Percentiles rank a stretch among this genome's conserved stretches.
These are phyloP conservation scores for Claviceps sp. DNA, from an alignment of 2,329 filamentous ascomycete species.

Conservation along the genomic window DNA sequence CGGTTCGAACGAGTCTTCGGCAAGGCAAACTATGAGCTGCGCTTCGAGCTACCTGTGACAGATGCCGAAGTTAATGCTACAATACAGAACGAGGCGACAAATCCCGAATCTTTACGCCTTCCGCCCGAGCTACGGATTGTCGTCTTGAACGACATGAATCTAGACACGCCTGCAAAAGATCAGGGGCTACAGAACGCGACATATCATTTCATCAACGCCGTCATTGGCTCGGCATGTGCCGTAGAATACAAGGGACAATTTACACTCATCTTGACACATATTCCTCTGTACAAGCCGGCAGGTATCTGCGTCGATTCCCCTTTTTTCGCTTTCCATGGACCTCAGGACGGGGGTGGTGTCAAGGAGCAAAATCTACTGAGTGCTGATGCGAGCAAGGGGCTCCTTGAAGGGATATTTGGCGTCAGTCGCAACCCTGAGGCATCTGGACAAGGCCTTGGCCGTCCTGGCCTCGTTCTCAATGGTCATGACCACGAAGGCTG, in stretches of 20 bases:
- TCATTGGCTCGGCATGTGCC: slow-evolving; percentile 48
- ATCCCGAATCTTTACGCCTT: slow-evolving; percentile 33
- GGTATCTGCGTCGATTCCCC: slow-evolving; percentile 78
- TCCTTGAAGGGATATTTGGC: slow-evolving; percentile 77
- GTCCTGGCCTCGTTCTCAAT: slow-evolving; percentile 69
- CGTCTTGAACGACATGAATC: slow-evolving; percentile 83
- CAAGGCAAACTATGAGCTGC: slow-evolving; percentile 78
- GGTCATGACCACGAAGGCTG: slow-evolving; percentile 95
- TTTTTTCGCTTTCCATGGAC: slow-evolving; percentile 63
- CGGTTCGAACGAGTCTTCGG: slow-evolving; percentile 81
- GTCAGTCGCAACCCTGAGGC: slow-evolving; percentile 50
- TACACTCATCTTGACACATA: slow-evolving; percentile 80
- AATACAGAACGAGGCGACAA: slow-evolving; percentile 26
- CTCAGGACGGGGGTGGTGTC: slow-evolving; percentile 54
- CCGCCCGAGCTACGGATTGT: slow-evolving; percentile 65
- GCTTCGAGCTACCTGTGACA: slow-evolving; percentile 46
- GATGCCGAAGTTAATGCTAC: slow-evolving; percentile 25
- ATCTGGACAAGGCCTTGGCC: slow-evolving; percentile 47
- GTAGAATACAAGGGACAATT: slow-evolving; percentile 53
- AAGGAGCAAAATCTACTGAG: slow-evolving; percentile 88
- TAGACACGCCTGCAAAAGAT: slow-evolving; percentile 68
- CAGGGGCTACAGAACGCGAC: slow-evolving; percentile 58
- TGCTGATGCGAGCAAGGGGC: slow-evolving; percentile 52
- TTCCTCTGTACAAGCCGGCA: slow-evolving; percentile 72
- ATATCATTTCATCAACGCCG: slow-evolving; percentile 60